These are phyloP conservation scores for Scenedesmus sp. DNA, from an alignment of 163 green algal genomes.

Conservation along the genomic window DNA sequence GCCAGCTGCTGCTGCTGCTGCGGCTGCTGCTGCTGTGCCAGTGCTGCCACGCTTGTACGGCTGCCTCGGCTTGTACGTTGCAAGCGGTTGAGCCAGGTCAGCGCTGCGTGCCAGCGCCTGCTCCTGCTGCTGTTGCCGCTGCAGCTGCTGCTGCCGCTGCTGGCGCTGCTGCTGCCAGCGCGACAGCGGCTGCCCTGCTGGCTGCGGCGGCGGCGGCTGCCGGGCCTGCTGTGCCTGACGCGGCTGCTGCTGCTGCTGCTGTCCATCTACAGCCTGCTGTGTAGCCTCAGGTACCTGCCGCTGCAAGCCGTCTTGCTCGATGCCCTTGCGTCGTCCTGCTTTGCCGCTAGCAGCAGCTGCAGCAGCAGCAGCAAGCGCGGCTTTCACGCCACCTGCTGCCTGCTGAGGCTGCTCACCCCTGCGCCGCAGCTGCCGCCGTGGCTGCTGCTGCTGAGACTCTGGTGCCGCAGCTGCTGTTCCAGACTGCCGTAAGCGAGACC, in stretches of 20 bases:
- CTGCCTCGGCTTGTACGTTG: background rate
- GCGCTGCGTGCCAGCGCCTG: background rate
- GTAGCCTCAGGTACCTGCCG: background rate
- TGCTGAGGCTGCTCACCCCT: background rate
- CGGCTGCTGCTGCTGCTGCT: background rate
- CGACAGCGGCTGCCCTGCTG: background rate
- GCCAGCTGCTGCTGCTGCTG: background rate
- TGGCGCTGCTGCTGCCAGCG: background rate
- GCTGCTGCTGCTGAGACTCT: background rate
- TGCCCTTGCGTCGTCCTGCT: background rate
- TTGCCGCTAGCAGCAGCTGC: slow-evolving; percentile 20
- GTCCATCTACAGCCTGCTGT: background rate
- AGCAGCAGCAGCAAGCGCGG: slow-evolving; percentile 21
- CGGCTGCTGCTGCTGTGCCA: background rate
- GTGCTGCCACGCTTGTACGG: background rate
- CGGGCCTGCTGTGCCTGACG: background rate
- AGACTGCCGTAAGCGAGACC: slow-evolving; percentile 1
- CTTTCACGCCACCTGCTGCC: background rate
- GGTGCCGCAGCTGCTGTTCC: background rate
- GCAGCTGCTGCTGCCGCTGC: slow-evolving; percentile 12
- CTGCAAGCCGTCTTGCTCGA: background rate
- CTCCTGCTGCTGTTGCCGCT: slow-evolving; percentile 34
- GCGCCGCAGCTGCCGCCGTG: background rate
- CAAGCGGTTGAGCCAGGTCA: background rate
- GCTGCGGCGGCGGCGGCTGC: background rate